Conservation (phyloP, 2,329 filamentous ascomycete genomes). For the Fusarium miscanthi region DNA sequence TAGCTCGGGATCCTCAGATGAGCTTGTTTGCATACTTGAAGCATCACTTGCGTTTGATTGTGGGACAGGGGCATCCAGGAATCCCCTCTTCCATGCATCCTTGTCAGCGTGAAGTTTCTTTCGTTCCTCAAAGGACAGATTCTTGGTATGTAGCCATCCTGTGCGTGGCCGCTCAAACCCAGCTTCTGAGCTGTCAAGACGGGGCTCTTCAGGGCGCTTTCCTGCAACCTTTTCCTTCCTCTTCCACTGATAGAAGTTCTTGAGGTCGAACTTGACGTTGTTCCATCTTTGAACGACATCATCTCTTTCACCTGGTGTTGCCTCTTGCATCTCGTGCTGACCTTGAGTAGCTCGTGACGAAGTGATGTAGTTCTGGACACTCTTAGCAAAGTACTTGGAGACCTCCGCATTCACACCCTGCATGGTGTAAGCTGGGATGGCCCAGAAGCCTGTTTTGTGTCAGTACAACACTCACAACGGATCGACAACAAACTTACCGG, state of each 20-base stretch:
- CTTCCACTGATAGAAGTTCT: constrained; percentile 67
- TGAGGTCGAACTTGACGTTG: constrained; percentile 68
- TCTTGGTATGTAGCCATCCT: constrained; percentile 62
- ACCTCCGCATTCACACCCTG: constrained; percentile 85
- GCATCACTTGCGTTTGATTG: constrained; percentile 22
- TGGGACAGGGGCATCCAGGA: constrained; percentile 32
- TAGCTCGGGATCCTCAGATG: constrained; percentile 67
- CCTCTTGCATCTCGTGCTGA: constrained; percentile 69
- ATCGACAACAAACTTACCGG: constrained; percentile 62
- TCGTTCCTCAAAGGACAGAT: constrained; percentile 62
- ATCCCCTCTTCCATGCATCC: constrained; percentile 54
- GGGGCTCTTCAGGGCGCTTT: constrained; percentile 44
- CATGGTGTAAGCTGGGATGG: constrained; percentile 82
- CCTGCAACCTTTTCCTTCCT: constrained; percentile 57
- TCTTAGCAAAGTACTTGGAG: constrained; percentile 75
- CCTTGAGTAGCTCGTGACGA: constrained; percentile 81
- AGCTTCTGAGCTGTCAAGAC: constrained; percentile 27
- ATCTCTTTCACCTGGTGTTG: constrained; percentile 68
- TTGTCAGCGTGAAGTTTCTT: constrained; percentile 62
- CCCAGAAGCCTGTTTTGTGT: constrained; percentile 64
- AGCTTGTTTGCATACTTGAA: constrained; percentile 15
- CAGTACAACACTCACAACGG: not conserved
- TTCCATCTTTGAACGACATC: constrained; percentile 76
- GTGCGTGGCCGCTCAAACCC: constrained; percentile 50
- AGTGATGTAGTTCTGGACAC: constrained; percentile 82